Percentiles rank a stretch among this genome's conserved stretches.
phyloP scores from a whole-genome alignment of 1,284 basidiomycete species.

The Crepidotus sp. region DNA sequence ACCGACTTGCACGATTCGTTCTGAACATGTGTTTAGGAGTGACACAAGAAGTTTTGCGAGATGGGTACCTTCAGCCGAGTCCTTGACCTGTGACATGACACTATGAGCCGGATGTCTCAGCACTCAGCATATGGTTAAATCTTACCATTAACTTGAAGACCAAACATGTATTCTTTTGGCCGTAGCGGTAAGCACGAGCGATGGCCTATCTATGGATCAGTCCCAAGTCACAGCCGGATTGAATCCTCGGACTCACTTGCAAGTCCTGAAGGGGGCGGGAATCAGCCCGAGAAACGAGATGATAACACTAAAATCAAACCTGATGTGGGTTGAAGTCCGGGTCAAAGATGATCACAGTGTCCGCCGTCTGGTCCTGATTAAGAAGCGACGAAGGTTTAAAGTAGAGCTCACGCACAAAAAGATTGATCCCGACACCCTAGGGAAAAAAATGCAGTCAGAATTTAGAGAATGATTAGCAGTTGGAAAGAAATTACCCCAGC shows the following conservation, averaged over 20 bases:
- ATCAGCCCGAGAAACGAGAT: not conserved
- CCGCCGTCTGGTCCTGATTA: conserved; percentile 28
- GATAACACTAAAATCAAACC: conserved; percentile 30
- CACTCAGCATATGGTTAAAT: not conserved
- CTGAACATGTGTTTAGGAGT: conserved; percentile 31
- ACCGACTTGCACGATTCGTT: conserved; percentile 78
- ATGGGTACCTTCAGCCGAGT: conserved; percentile 77
- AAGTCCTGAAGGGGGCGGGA: conserved; percentile 41
- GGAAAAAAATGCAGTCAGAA: conserved; percentile 3
- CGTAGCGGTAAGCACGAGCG: conserved; percentile 78
- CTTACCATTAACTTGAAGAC: conserved; percentile 81
- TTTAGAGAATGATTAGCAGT: not conserved
- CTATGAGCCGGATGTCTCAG: not conserved
- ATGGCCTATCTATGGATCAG: conserved; percentile 55
- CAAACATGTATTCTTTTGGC: conserved; percentile 73
- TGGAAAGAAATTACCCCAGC: conserved; percentile 62
- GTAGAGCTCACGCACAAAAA: conserved; percentile 25
- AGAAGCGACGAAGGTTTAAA: not conserved
- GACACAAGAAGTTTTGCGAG: not conserved
- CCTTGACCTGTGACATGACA: conserved; percentile 41
- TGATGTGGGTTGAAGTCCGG: conserved; percentile 90
- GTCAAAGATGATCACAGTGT: conserved; percentile 31
- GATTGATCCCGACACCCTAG: conserved; percentile 80
- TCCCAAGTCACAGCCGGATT: not conserved
- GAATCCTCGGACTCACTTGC: conserved; percentile 40